These are phyloP conservation scores for Colletotrichum horii DNA, from an alignment of 2,329 filamentous ascomycete genomes.

Conservation along the genomic window DNA sequence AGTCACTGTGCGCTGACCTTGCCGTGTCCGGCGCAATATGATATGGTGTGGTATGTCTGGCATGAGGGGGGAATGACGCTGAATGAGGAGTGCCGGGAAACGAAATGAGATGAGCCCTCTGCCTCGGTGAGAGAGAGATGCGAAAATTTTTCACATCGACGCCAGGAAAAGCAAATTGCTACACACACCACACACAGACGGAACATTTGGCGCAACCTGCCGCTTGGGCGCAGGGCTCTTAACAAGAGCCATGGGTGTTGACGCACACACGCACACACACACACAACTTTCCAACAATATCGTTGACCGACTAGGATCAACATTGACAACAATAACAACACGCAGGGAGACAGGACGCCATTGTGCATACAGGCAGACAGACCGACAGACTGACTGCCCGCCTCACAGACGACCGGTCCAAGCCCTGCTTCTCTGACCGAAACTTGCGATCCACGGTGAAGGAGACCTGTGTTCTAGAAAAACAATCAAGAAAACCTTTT, in stretches of 20 bases:
- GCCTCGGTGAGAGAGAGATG: slow-evolving; percentile 16
- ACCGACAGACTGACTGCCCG: background rate
- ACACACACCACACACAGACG: background rate
- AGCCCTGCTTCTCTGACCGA: background rate
- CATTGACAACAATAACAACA: background rate
- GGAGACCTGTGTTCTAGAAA: background rate
- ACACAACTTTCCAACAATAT: background rate
- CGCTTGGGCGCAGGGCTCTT: slow-evolving; percentile 10
- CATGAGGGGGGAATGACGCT: slow-evolving; percentile 10
- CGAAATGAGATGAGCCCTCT: slow-evolving; percentile 9
- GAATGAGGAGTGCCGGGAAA: slow-evolving; percentile 1
- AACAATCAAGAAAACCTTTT: background rate
- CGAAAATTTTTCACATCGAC: slow-evolving; percentile 18
- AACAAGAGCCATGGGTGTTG: background rate
- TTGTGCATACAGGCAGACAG: background rate
- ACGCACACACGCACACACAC: background rate
- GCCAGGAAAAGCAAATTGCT: slow-evolving; percentile 20
- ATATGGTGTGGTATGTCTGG: slow-evolving; percentile 2
- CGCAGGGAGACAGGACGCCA: background rate
- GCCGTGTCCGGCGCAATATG: background rate
- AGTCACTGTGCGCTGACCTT: slow-evolving; percentile 15
- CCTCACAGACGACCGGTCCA: background rate
- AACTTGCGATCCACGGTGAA: background rate
- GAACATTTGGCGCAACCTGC: slow-evolving; percentile 8
- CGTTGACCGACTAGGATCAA: slow-evolving; percentile 1